phyloP scores from a whole-genome alignment of 2,329 filamentous ascomycete species.

The Salinomyces thailandicus region DNA sequence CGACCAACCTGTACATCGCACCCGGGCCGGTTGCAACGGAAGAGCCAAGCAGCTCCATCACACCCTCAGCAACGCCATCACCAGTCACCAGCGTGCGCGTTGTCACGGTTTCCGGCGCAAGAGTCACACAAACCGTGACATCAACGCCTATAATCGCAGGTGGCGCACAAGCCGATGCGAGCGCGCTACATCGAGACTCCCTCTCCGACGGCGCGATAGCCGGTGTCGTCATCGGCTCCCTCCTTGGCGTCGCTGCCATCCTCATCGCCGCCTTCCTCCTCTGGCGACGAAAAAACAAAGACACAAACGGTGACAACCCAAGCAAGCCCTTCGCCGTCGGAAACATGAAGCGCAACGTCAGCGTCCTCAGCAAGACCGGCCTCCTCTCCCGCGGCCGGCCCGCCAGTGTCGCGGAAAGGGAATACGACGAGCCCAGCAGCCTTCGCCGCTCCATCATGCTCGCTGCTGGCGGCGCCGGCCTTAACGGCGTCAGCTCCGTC shows the following conservation, averaged over 20 bases:
- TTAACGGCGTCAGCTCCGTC: slow-evolving; percentile 19
- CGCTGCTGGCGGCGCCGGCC: slow-evolving; percentile 15
- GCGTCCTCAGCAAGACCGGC: slow-evolving; percentile 39
- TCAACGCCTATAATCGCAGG: slow-evolving; percentile 23
- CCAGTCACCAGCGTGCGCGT: slow-evolving; percentile 29
- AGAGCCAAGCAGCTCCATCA: slow-evolving; percentile 11
- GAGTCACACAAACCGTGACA: slow-evolving; percentile 37
- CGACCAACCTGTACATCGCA: slow-evolving; percentile 1
- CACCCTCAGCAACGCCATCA: slow-evolving; percentile 14
- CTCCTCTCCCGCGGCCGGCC: slow-evolving; percentile 26
- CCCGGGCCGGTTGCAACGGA: slow-evolving; percentile 7
- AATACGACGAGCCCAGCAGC: slow-evolving; percentile 18
- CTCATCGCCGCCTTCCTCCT: slow-evolving; percentile 30
- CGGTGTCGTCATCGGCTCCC: slow-evolving; percentile 35
- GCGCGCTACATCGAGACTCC: slow-evolving; percentile 14
- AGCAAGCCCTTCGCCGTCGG: too few relatives aligned
- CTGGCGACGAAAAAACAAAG: slow-evolving; percentile 27
- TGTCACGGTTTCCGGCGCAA: slow-evolving; percentile 34
- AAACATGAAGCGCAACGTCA: slow-evolving; percentile 31
- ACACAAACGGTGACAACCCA: slow-evolving; percentile 8
- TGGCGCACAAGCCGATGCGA: slow-evolving; percentile 9
- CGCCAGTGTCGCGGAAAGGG: slow-evolving; percentile 19
- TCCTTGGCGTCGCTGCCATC: slow-evolving; percentile 29
- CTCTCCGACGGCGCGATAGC: slow-evolving; percentile 35
- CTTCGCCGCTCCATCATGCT: slow-evolving; percentile 25